Base-by-base conservation (phyloP, 176 grass and related monocot species). In the Bromus sterilis region DNA sequence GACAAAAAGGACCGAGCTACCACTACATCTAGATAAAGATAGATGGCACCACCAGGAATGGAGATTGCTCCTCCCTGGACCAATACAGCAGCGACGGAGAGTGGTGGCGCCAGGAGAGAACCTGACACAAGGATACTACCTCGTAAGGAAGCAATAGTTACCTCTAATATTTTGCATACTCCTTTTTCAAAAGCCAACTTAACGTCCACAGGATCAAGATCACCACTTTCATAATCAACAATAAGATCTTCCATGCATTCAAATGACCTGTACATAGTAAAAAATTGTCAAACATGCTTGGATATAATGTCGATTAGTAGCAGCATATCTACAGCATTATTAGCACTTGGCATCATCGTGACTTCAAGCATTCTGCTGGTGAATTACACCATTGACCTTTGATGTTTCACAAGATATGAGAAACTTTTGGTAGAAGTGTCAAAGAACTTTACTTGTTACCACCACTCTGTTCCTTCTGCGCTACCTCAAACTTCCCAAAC, bases 401-500 rank as follows among this genome's bases (percentile, higher is more conserved):
- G 24, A 58, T 26, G 56, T 0, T 58, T 58, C 24, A 58, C 24
- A 58, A 58, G 56, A 58, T 58, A 58, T 10, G 56, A 5, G 24
- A 3, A 58, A 58, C 56, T 58, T 58, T 58, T 26, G 23, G 24
- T 58, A 58, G 11, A 59, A 59, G 56, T 59, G 11, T 59, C 23
- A 59, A 28, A 13, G 24, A 59, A 59, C 24, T 6, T 59, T 59
- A 59, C 56, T 28, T 59, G 14, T 28, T 49, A 49, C 4, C 10
- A 31, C 7, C 69, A 31, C 44, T 21, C 26, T 4, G 7, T 49
- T 48, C 86, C 66, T 85, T 78, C 82, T 57, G 74, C 1, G 65
- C 79, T 12, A 94, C 71, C 80, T 86, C 92, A 74, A 94, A 94
- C n/a, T 53, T 66, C 9, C 68, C 68, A 71, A 71, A 87, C 89